These are phyloP conservation scores for Laburnicola sp. DNA, from an alignment of 2,329 filamentous ascomycete genomes.

Conservation along the genomic window DNA sequence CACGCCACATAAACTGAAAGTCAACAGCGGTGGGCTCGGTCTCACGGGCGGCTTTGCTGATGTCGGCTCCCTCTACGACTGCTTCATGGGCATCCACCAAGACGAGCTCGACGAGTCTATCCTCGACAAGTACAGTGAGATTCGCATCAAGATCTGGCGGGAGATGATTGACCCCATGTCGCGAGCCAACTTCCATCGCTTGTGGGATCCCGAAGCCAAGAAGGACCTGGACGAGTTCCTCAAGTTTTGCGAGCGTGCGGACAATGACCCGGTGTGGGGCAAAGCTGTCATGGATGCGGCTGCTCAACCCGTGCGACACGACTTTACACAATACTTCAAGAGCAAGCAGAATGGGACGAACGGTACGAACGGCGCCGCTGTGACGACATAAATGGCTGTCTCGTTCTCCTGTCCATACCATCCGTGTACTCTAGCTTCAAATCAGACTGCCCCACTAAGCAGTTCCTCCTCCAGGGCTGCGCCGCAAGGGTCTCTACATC, in stretches of 20 bases:
- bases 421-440: too few species aligned
- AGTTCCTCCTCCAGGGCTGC: too few species aligned
- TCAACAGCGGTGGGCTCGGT: conserved; percentile 58
- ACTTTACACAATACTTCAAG: conserved; percentile 44
- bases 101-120: conserved; percentile 40
- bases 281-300: conserved; percentile 31
- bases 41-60: conserved; percentile 68
- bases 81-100: conserved; percentile 49
- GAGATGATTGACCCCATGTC: conserved; percentile 44
- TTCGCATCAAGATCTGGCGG: conserved; percentile 39
- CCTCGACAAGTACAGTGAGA: conserved; percentile 41
- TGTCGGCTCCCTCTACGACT: conserved; percentile 63
- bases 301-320: conserved; percentile 35
- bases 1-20: conserved; percentile 9
- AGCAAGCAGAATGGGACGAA: conserved; percentile 24
- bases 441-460: conserved; percentile 1
- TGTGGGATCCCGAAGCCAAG: conserved; percentile 34
- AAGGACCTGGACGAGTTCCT: conserved; percentile 40
- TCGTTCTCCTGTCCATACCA: too few species aligned
- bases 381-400: too few species aligned
- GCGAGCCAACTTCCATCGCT: conserved; percentile 47
- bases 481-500: not conserved
- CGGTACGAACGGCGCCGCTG: conserved; percentile 18
- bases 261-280: conserved; percentile 32
- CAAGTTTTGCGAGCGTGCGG: conserved; percentile 35